Percentiles rank a stretch among this genome's conserved stretches.
phyloP scores from a whole-genome alignment of 306 rosid genomes.

The Senna siamea region DNA sequence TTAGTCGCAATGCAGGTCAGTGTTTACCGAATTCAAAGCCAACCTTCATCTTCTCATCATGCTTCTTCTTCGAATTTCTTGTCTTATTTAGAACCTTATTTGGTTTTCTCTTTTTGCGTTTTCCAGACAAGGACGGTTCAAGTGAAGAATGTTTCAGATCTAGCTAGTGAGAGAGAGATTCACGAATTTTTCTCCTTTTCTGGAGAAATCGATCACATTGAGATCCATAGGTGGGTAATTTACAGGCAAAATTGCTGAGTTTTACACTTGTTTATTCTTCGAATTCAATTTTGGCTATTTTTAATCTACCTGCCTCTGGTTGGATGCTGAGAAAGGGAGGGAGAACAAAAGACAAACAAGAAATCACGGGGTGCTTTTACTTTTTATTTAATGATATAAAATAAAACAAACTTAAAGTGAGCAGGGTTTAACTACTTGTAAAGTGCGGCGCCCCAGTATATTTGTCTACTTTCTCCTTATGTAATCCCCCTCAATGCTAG shows the following conservation, averaged over 20 bases:
- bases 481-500: not conserved
- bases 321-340: slow-evolving; percentile 26
- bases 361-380: slow-evolving; percentile 9
- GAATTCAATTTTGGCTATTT: slow-evolving; percentile 21
- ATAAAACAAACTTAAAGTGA: not conserved
- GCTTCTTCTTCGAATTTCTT: slow-evolving; percentile 12
- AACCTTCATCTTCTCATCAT: not conserved
- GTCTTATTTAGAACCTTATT: not conserved
- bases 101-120: not conserved
- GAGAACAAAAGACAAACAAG: slow-evolving; percentile 12
- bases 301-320: not conserved
- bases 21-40: slow-evolving; percentile 9
- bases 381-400: not conserved
- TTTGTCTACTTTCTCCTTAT: not conserved
- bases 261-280: not conserved
- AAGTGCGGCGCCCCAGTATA: not conserved
- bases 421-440: not conserved
- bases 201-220: slow-evolving; percentile 70
- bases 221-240: slow-evolving; percentile 53
- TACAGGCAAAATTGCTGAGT: not conserved
- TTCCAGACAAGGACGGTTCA: slow-evolving; percentile 67
- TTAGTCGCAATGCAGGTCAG: slow-evolving; percentile 37
- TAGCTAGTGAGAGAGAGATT: slow-evolving; percentile 74
- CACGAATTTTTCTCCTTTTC: slow-evolving; percentile 71
- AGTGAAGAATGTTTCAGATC: slow-evolving; percentile 68